Base-by-base conservation (phyloP, 306 rosid species). In the Adenanthera pavonina region DNA sequence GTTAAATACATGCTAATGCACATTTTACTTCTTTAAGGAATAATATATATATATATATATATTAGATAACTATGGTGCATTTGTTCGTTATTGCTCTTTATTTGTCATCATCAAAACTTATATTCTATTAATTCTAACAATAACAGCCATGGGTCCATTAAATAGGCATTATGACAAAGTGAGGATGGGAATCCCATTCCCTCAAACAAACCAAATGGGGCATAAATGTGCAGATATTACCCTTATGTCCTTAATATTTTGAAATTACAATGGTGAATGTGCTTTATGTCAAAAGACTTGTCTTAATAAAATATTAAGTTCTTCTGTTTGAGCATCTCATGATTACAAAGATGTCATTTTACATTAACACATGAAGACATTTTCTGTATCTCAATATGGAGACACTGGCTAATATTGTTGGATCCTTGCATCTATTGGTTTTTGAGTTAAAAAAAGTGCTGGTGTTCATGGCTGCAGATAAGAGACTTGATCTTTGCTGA, bases 401-500 rank as follows among this genome's bases (percentile, higher is more conserved):
- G 53, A 38, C 40, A 38, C 47, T 2, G 34, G 30, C 25, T 14
- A 60, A 20, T 2, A 25, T 6, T 41, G 16, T 60, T 41, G 70
- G 14, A 25, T 14, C 38, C 9, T 75, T 75, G 54, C 48, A 43
- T 75, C 38, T 30, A 4, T 6, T 8, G 7, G 35, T 20, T 57
- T 72, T 36, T 52, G 53, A 59, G 7, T 60, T 35, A 10, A 2
- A 4, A 11, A 57, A 60, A 3, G 16, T 75, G 66, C 71, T 17
- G 38, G 20, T 74, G 7, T 72, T 57, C 64, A 4, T 44, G 54
- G 43, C 19, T 44, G 25, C 17, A 30, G 61, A 52, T 80, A 25
- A 62, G 53, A 52, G 60, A 69, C 74, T 72, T 75, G 52, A 72
- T 76, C 16, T 82, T 69, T 76, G 49, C 61, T 79, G 69, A 81